A percentile compares a stretch with the other conserved stretches of the same genome.
These are phyloP conservation scores for Xylaria hypoxylon DNA, from an alignment of 2,329 filamentous ascomycete genomes.

Conservation along the genomic window DNA sequence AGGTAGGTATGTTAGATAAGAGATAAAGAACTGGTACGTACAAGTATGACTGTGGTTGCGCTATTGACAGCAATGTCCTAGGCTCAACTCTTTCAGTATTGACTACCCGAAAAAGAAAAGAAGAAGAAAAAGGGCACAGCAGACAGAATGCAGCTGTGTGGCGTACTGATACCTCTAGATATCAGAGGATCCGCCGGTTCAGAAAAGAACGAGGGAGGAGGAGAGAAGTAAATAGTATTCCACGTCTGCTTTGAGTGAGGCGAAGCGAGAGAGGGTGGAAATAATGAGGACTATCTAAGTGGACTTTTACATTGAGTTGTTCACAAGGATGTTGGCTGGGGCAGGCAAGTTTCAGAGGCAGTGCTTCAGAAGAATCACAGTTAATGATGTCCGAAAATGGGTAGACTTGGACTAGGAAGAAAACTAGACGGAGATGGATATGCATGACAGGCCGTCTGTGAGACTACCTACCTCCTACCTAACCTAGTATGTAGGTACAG, in stretches of 20 bases:
- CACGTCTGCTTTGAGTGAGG: constrained; percentile 7
- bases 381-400: constrained; percentile 8
- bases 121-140: constrained; percentile 14
- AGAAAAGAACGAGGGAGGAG: neutral
- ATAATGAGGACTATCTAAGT: constrained; percentile 17
- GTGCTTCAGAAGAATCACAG: constrained; percentile 16
- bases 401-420: constrained; percentile 10
- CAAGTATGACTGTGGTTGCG: constrained; percentile 12
- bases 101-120: constrained; percentile 13
- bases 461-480: neutral
- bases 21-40: constrained; percentile 15
- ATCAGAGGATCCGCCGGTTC: neutral
- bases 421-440: constrained; percentile 12
- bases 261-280: constrained; percentile 8
- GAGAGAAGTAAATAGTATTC: constrained; percentile 9
- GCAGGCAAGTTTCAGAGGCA: constrained; percentile 20
- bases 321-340: constrained; percentile 13
- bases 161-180: constrained; percentile 10
- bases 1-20: neutral
- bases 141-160: constrained; percentile 23
- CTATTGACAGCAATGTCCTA: constrained; percentile 6
- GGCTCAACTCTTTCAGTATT: neutral
- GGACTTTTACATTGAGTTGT: constrained; percentile 27
- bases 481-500: constrained; percentile 3
- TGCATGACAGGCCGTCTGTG: constrained; percentile 16